These are phyloP conservation scores for Kodamaea sp. DNA, from an alignment of 1,139 yeast species.

Conservation along the genomic window DNA sequence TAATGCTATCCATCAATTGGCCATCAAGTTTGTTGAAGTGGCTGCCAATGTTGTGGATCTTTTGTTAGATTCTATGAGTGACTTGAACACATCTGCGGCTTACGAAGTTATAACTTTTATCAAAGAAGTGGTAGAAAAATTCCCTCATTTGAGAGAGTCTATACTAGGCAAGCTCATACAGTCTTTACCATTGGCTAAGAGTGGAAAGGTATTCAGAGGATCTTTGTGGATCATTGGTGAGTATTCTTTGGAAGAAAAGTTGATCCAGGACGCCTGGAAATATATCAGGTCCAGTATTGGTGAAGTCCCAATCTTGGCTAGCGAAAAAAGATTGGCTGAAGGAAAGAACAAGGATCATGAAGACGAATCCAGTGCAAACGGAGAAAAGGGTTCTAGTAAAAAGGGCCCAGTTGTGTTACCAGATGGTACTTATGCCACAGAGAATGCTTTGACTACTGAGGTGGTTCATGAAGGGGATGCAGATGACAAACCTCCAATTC, in stretches of 20 bases:
- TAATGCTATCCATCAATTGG: constrained; percentile 86
- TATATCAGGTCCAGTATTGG: constrained; percentile 83
- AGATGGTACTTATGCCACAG: constrained; percentile 98
- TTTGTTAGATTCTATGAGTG: constrained; percentile 82
- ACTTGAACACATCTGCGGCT: constrained; percentile 83
- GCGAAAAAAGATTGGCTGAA: constrained; percentile 58
- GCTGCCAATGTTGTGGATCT: constrained; percentile 90
- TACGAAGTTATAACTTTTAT: constrained; percentile 85
- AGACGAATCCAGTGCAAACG: constrained; percentile 27
- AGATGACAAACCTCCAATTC: constrained; percentile 65
- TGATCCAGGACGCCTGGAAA: constrained; percentile 85
- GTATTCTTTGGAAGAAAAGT: constrained; percentile 70
- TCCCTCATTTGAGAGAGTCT: constrained; percentile 73
- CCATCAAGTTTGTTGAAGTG: constrained; percentile 84
- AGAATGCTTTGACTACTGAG: constrained; percentile 68
- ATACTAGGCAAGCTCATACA: constrained; percentile 66
- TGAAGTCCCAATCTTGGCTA: constrained; percentile 83
- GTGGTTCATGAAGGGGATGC: constrained; percentile 24
- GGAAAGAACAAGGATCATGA: constrained; percentile 23
- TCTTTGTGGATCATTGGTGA: constrained; percentile 97
- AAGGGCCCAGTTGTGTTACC: constrained; percentile 86
- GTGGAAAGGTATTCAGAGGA: constrained; percentile 91
- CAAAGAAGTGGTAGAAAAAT: constrained; percentile 91
- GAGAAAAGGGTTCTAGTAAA: constrained; percentile 26
- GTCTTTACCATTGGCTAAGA: constrained; percentile 67